phyloP scores from a whole-genome alignment of 2,329 filamentous ascomycete species.

The Microcyclospora tardicrescens region DNA sequence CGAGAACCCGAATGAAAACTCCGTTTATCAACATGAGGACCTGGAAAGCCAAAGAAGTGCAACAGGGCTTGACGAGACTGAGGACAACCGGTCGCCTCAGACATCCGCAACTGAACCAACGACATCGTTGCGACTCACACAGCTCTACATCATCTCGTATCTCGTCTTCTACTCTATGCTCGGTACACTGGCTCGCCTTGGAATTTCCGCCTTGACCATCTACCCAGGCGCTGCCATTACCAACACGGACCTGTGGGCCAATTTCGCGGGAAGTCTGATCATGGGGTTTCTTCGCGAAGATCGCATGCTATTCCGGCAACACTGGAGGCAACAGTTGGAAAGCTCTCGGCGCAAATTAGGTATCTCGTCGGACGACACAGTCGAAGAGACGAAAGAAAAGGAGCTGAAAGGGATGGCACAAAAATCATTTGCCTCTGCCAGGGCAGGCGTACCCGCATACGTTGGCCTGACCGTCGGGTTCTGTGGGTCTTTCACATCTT shows the following conservation, averaged over 20 bases:
- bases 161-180: conserved; percentile 73
- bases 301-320: conserved; percentile 54
- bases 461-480: conserved; percentile 73
- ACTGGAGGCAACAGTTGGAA: conserved; percentile 34
- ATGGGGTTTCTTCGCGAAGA: conserved; percentile 78
- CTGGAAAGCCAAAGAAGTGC: conserved; percentile 3
- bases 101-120: not conserved
- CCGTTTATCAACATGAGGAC: conserved; percentile 3
- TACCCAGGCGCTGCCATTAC: conserved; percentile 62
- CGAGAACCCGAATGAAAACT: conserved; percentile 5
- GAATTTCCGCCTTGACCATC: conserved; percentile 59
- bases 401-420: conserved; percentile 5
- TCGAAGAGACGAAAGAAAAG: conserved; percentile 44
- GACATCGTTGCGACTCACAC: conserved; percentile 1
- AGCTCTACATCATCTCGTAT: conserved; percentile 54
- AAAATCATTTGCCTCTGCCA: conserved; percentile 21
- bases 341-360: conserved; percentile 26
- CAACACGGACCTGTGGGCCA: conserved; percentile 68
- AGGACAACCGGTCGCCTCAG: conserved; percentile 5
- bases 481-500: conserved; percentile 76
- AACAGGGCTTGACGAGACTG: not conserved
- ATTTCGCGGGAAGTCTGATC: conserved; percentile 61
- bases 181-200: conserved; percentile 67
- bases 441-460: conserved; percentile 74
- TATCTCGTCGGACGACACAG: conserved; percentile 25